Evolutionary conservation across 108 stramenopile species (phyloP), one percentile per base, ranked within the genome.

Genomic region (Aurantiochytrium sp.): DNA sequence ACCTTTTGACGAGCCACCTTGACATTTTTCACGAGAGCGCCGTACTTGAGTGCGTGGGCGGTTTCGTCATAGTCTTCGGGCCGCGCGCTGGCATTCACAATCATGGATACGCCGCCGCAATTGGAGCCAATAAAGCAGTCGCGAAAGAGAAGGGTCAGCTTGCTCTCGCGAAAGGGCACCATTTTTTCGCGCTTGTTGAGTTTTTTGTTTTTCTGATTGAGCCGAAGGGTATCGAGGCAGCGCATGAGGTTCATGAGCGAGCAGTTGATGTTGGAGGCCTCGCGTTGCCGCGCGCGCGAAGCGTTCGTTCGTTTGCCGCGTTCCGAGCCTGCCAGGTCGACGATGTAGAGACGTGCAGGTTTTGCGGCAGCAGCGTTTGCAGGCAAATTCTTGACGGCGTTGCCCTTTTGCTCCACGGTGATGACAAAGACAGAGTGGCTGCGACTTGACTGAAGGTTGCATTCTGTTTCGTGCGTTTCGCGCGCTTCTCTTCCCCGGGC

Each of bases 261-360:
- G 58, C 95, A 95, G 95, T 99, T 99, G 92, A 99, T 99, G 87
- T 89, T 71, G 90, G 92, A 93, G 14, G 99, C 98, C 91, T 99
- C 99, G 90, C 96, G 96, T 92, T 97, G 98, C 8, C 96, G 95
- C n/a, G 91, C 88, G 88, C 93, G 89, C 12, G 93, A 87, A 10
- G 96, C 95, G 0, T 90, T 89, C 5, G 97, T 97, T 44, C 97
- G 92, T 51, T 97, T 96, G 76, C 93, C 92, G 5, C 99, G 91
- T 91, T 99, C 99, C 88, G 96, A 96, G 10, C 99, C 99, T 5
- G 99, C 99, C 60, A 99, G 92, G 89, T 99, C 99, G 3, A 99
- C 98, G 60, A 99, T 96, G 97, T 96, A 97, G 71, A 98, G 88
- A 25, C 60, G 58, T 0, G 90, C 35, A 83, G 42, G 25, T 59